Evolutionary conservation across 2,329 filamentous ascomycete species (phyloP).

Genomic region (Aspergillus ibericus): DNA sequence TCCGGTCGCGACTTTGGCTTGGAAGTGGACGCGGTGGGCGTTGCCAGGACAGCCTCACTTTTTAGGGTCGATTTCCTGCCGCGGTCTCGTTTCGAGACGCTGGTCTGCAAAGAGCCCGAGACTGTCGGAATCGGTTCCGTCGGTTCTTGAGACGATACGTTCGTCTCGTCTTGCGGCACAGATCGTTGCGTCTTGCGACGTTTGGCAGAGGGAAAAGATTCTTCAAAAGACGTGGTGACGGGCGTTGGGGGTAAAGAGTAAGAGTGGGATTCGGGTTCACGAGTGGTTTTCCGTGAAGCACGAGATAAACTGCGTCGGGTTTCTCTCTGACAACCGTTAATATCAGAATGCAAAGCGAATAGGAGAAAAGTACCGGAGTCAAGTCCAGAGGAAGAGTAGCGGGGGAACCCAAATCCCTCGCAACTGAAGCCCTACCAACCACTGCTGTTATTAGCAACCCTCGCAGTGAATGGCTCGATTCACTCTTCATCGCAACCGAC

Average conservation of each 20-base stretch:
- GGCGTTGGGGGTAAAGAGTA: constrained; percentile 25
- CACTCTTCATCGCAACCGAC: not conserved
- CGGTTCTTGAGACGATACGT: constrained; percentile 10
- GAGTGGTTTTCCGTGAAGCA: constrained; percentile 20
- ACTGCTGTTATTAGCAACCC: constrained; percentile 17
- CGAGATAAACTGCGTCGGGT: constrained; percentile 23
- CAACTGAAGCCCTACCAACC: constrained; percentile 21
- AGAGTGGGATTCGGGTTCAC: constrained; percentile 21
- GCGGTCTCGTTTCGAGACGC: constrained; percentile 8
- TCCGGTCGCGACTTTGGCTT: constrained; percentile 7
- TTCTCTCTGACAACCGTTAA: constrained; percentile 8
- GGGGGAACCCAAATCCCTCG: constrained; percentile 19
- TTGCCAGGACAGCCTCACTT: constrained; percentile 7
- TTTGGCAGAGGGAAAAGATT: constrained; percentile 20
- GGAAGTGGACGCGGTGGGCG: constrained; percentile 6
- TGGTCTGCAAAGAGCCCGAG: constrained; percentile 4
- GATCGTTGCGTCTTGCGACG: constrained; percentile 21
- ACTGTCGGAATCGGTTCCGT: constrained; percentile 11
- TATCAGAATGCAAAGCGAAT: not conserved
- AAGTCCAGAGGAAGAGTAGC: constrained; percentile 15
- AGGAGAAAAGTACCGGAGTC: constrained; percentile 14
- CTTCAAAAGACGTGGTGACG: constrained; percentile 23
- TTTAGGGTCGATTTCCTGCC: constrained; percentile 8
- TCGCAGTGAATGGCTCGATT: not conserved
- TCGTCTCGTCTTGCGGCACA: constrained; percentile 14